These are phyloP conservation scores for Mortierella alpina DNA, from an alignment of 192 early-diverging fungal genomes.

Conservation along the genomic window DNA sequence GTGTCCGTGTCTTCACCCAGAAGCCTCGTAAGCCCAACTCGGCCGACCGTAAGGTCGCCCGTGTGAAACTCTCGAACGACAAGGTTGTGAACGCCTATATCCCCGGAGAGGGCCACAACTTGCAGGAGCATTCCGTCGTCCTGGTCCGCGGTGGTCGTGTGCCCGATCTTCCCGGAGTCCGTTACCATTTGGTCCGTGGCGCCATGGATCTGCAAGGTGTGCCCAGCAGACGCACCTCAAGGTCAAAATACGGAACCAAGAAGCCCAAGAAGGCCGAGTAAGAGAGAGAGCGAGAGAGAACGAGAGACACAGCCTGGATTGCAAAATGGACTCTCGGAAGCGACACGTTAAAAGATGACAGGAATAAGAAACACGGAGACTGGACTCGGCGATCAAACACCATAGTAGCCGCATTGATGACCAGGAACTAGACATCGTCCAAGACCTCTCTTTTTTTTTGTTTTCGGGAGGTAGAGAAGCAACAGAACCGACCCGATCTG, in stretches of 20 bases:
- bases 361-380: too few relatives aligned
- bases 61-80: conserved; percentile 93
- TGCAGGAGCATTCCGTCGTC: conserved; percentile 98
- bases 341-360: too few relatives aligned
- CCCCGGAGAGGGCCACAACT: conserved; percentile 97
- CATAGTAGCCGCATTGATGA: too few relatives aligned
- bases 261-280: conserved; percentile 65
- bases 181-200: conserved; percentile 93
- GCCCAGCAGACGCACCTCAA: conserved; percentile 77
- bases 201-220: conserved; percentile 96
- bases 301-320: too few relatives aligned
- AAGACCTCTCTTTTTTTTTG: too few relatives aligned
- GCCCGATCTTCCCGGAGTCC: conserved; percentile 96
- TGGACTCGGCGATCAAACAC: too few relatives aligned
- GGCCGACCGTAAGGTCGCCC: conserved; percentile 91
- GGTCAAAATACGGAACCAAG: conserved; percentile 97
- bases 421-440: too few relatives aligned
- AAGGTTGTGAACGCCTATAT: conserved; percentile 96
- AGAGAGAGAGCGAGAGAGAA: not conserved
- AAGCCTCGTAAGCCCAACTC: conserved; percentile 99
- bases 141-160: conserved; percentile 95
- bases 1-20: conserved; percentile 93
- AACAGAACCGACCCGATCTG: too few relatives aligned
- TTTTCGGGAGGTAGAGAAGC: too few relatives aligned
- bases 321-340: too few relatives aligned